Evolutionary conservation across 2,329 filamentous ascomycete genomes (phyloP), one percentile per base, ranked within the genome.

Genomic region (Claviceps quebecensis): DNA sequence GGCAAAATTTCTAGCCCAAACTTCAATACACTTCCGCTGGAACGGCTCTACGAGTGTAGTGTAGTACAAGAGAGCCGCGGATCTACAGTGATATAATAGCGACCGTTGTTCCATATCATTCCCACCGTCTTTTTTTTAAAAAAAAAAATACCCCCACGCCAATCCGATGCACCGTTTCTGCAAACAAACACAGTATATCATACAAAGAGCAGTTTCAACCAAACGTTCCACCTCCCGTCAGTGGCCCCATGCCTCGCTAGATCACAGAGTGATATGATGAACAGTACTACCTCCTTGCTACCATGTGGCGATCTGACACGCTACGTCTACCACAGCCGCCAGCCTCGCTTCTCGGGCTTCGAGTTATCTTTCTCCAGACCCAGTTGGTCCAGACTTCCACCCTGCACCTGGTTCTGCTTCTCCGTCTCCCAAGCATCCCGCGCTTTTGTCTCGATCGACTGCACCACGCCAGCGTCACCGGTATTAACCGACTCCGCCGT

Each of bases 321-420:
- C 22, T 11, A 14, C 19, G 34, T 68, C 61, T 56, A 68, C 65
- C 64, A 69, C 6, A 63, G 64, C 69, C 70, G 76, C 69, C 74
- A 73, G 22, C 72, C 67, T 65, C 74, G 77, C 68, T 74, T 75
- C 46, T 64, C 59, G 1, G 61, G 49, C 55, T 58, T 60, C 19
- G 54, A 57, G 36, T 53, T 55, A 36, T 51, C 59, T 22, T 59
- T 58, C 36, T 70, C 66, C 34, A 72, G 59, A 0, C 74, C 75
- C 2, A 78, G 54, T 52, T 71, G 70, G 57, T 79, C 76, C 45
- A 79, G 60, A 48, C 69, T 69, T 1, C 76, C 77, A 19, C 75
- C 76, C 13, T 56, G 63, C 53, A 66, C 66, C 66, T 79, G 74
- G 54, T 72, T 74, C 56, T 73, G 69, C 56, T 69, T 70, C 64